Evolutionary conservation across 2,329 filamentous ascomycete genomes (phyloP).

Genomic region (Fusarium azukiicola): DNA sequence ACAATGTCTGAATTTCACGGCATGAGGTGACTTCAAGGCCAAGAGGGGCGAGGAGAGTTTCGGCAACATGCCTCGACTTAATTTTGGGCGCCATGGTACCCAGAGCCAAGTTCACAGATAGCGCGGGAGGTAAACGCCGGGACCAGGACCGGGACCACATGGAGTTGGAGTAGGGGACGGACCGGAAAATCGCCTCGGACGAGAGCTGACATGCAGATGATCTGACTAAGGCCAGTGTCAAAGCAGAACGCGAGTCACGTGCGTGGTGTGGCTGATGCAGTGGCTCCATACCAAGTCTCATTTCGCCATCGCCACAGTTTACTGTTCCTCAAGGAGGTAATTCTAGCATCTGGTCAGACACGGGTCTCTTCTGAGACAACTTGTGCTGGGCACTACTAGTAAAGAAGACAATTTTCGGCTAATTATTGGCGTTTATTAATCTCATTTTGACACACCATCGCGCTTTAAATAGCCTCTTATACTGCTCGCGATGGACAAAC

Average conservation of each 20-base stretch:
- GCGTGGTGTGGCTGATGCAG: neutral
- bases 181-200: slow-evolving; percentile 44
- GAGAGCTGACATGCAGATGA: neutral
- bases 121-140: neutral
- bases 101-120: neutral
- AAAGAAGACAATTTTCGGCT: neutral
- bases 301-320: too few relatives aligned
- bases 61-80: slow-evolving; percentile 58
- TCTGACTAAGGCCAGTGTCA: too few relatives aligned
- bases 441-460: neutral
- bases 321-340: neutral
- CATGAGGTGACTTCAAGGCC: slow-evolving; percentile 65
- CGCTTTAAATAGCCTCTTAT: neutral
- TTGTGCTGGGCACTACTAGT: neutral
- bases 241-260: neutral
- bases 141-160: neutral
- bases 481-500: neutral
- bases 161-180: slow-evolving; percentile 17
- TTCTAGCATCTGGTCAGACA: neutral
- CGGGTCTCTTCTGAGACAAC: too few relatives aligned
- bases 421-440: neutral
- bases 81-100: slow-evolving; percentile 26
- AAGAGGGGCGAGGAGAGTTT: slow-evolving; percentile 64
- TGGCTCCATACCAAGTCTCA: too few relatives aligned
- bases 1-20: slow-evolving; percentile 66